phyloP scores from a whole-genome alignment of 116 monocot genomes.

The Trichopus zeylanicus region DNA sequence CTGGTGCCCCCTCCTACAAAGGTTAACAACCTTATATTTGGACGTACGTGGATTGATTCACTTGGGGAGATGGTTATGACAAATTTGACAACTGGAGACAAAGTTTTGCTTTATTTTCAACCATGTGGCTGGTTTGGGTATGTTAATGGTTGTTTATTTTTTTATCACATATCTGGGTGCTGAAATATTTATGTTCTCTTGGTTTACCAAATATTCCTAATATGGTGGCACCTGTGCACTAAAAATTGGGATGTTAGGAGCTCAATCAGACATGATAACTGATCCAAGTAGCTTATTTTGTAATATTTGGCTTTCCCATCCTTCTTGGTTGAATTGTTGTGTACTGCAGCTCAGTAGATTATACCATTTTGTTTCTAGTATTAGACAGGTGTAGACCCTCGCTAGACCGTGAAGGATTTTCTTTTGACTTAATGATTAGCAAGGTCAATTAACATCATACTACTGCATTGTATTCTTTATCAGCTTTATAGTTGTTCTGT shows the following conservation, averaged over 20 bases:
- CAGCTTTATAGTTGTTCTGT: not conserved
- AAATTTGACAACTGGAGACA: constrained; percentile 90
- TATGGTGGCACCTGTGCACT: not conserved
- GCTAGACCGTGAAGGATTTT: too few relatives aligned
- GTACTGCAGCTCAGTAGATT: too few relatives aligned
- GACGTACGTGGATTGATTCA: constrained; percentile 91
- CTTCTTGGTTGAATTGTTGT: too few relatives aligned
- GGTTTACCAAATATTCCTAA: not conserved
- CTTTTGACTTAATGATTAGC: too few relatives aligned
- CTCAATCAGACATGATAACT: too few relatives aligned
- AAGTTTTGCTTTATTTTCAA: constrained; percentile 91
- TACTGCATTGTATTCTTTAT: not conserved
- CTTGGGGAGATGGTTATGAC: constrained; percentile 93
- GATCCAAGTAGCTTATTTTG: too few relatives aligned
- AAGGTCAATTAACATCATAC: too few relatives aligned
- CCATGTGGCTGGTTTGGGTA: constrained; percentile 99
- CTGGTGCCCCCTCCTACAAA: constrained; percentile 92
- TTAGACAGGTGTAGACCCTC: too few relatives aligned
- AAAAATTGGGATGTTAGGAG: not conserved
- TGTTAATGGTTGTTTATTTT: constrained; percentile 6
- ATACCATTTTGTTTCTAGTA: too few relatives aligned
- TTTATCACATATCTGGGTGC: not conserved
- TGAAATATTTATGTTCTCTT: not conserved
- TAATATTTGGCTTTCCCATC: too few relatives aligned
- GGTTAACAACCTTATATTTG: constrained; percentile 93